These are phyloP conservation scores for Meyerozyma athensensis DNA, from an alignment of 1,139 yeast species.

Conservation along the genomic window DNA sequence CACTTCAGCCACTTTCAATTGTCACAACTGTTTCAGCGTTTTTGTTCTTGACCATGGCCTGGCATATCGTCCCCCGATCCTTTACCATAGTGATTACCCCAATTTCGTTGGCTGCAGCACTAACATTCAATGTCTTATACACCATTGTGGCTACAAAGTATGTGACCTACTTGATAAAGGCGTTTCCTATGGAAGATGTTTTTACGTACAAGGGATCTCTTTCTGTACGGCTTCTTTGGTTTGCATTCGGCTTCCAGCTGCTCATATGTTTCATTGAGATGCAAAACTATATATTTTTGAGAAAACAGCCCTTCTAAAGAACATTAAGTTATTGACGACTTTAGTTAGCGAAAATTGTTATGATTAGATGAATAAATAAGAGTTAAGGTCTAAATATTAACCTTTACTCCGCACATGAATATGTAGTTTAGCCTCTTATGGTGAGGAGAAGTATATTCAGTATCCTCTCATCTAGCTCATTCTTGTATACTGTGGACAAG, in stretches of 20 bases:
- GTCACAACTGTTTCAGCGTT: not conserved
- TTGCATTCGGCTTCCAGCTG: not conserved
- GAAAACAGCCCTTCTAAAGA: no score
- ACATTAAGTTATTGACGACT: no score
- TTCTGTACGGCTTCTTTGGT: not conserved
- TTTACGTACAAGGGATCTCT: not conserved
- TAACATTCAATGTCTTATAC: not conserved
- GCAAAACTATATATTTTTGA: not conserved
- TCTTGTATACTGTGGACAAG: no score
- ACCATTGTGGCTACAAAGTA: not conserved
- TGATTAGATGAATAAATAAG: no score
- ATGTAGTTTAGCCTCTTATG: no score
- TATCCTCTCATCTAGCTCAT: no score
- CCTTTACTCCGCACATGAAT: no score
- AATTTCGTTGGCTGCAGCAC: not conserved
- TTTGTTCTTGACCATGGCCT: not conserved
- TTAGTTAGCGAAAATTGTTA: no score
- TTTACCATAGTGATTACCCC: not conserved
- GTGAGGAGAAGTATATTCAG: no score
- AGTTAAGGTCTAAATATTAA: no score
- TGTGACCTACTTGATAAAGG: not conserved
- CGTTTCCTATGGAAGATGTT: not conserved
- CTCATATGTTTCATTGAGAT: not conserved
- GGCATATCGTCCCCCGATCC: not conserved
- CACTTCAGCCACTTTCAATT: not conserved